These are phyloP conservation scores for Cadophora malorum DNA, from an alignment of 2,329 filamentous ascomycete species.

Conservation along the genomic window DNA sequence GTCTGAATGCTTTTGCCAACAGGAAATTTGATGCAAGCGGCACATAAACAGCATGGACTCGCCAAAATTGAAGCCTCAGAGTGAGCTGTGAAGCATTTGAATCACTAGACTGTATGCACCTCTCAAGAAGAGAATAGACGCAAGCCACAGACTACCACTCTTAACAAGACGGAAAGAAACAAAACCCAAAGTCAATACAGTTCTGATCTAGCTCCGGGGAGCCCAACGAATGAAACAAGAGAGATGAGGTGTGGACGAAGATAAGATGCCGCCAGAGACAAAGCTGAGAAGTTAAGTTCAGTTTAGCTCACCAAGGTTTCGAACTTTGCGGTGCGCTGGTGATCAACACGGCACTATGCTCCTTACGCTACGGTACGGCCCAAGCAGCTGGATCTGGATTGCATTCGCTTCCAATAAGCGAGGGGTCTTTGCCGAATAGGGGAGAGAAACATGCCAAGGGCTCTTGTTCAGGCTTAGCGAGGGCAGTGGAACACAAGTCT, in stretches of 20 bases:
- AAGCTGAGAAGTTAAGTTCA: slow-evolving; percentile 1
- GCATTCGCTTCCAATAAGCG: background rate
- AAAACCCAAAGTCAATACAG: background rate
- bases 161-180: background rate
- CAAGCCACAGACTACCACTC: slow-evolving; percentile 6
- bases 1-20: background rate
- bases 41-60: background rate
- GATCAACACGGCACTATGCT: background rate
- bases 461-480: background rate
- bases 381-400: slow-evolving; percentile 1
- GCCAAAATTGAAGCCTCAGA: background rate
- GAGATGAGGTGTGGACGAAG: slow-evolving; percentile 2
- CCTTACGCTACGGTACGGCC: background rate
- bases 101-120: slow-evolving; percentile 8
- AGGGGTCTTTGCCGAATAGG: slow-evolving; percentile 6
- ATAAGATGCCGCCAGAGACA: background rate
- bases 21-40: background rate
- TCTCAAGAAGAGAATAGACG: slow-evolving; percentile 3
- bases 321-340: background rate
- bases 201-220: background rate
- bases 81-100: slow-evolving; percentile 3
- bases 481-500: background rate
- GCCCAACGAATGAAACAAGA: background rate
- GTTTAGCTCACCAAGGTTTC: background rate
- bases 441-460: background rate